Base-by-base conservation (phyloP, 805 yeast species). In the Naumovozyma dairenensis region DNA sequence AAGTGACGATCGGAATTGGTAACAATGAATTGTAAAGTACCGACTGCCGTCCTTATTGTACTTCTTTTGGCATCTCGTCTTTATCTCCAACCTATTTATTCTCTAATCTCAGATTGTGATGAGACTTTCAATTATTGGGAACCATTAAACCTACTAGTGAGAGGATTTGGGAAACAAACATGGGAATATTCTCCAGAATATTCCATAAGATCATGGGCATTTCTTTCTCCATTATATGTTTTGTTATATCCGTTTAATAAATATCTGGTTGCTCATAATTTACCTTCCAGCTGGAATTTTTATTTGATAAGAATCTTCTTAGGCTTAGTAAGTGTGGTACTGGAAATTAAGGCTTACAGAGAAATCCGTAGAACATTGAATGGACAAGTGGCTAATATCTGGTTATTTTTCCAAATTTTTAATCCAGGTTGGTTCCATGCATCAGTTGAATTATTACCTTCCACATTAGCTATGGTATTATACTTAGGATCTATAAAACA, bases 161-260 rank as follows among this genome's bases (percentile, higher is more conserved):
- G 94, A 43, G 80, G 80, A 2, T 84, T 85, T 55, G 97, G 96
- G 2, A 81, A 86, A 46, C 86, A 86, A 56, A 87, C 96, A 0
- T 87, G 96, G 96, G 96, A 87, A 52, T 89, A 87, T 55, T 83
- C 95, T 0, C 96, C 96, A 0, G 80, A 70, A 34, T 84, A 72
- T 49, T 84, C 94, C 13, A 83, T 87, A 35, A 62, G 97, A 43
- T 83, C 95, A 2, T 89, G 92, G 76, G 69, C 81, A 2, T 86
- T 80, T 46, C 60, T 87, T 18, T 40, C 75, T 5, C 82, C 70
- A 1, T 50, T 55, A 29, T 57, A 53, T 30, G 38, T 51, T 8
- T 15, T 53, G 3, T 25, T 54, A 7, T 43, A 46, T 25, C 54
- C 43, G n/a, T 21, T 40, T 44, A 56, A 39, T 10, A 49, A 29